A percentile compares a stretch with the other conserved stretches of the same genome.
Conservation (phyloP, 2,329 filamentous ascomycete genomes). For the Blastomyces gilchristii region DNA sequence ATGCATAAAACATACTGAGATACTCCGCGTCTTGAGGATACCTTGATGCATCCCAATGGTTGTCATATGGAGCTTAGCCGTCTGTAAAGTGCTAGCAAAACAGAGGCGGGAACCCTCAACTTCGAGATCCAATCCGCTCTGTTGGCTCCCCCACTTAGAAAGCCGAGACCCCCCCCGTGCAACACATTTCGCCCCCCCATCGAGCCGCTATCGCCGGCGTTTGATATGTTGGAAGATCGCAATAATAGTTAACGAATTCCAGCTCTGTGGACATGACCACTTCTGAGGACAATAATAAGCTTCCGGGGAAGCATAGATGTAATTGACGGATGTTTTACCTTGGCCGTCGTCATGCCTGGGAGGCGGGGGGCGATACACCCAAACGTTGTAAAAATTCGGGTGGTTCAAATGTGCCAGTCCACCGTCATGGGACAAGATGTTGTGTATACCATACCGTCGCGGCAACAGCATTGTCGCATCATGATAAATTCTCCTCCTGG, state of each 20-base stretch:
- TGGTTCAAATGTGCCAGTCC: not conserved
- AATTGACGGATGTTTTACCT: not conserved
- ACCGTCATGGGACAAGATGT: not conserved
- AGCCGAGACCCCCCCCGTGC: not conserved
- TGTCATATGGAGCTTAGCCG: not conserved
- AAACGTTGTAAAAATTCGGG: not conserved
- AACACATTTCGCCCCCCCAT: not conserved
- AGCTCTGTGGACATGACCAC: not conserved
- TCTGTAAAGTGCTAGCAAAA: not conserved
- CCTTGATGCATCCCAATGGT: not conserved
- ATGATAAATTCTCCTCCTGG: slow-evolving; percentile 1
- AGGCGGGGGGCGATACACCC: not conserved
- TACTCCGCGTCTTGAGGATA: too few species aligned
- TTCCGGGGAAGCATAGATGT: not conserved
- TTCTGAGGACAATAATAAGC: not conserved
- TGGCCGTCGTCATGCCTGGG: not conserved
- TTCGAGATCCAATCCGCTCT: not conserved
- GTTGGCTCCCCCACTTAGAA: not conserved
- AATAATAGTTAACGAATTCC: not conserved
- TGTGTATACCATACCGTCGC: not conserved
- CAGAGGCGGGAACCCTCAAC: not conserved
- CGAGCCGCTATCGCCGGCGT: not conserved
- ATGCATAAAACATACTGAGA: too few species aligned
- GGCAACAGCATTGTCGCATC: not conserved
- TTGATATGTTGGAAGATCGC: slow-evolving; percentile 2